Conservation (phyloP, 2,329 filamentous ascomycete species). For the Alternaria longipes region DNA sequence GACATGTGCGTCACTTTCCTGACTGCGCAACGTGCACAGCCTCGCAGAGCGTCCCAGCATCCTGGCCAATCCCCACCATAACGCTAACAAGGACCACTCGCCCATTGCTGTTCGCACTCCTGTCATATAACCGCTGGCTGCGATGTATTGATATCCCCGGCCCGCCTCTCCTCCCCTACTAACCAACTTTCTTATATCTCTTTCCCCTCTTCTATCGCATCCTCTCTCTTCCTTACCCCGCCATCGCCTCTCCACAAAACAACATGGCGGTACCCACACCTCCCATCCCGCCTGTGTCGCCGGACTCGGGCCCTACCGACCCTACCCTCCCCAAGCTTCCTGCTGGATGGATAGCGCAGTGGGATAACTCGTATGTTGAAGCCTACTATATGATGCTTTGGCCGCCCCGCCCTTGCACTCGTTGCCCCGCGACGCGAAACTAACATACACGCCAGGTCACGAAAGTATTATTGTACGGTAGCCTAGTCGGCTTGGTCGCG, state of each 20-base stretch:
- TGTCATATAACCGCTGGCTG: slow-evolving; percentile 34
- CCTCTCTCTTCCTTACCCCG: slow-evolving; percentile 7
- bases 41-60: slow-evolving; percentile 15
- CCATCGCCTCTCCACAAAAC: slow-evolving; percentile 14
- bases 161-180: not conserved
- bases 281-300: slow-evolving; percentile 48
- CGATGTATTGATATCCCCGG: slow-evolving; percentile 15
- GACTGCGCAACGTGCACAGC: slow-evolving; percentile 22
- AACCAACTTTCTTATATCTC: not conserved
- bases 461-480: slow-evolving; percentile 53
- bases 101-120: slow-evolving; percentile 26
- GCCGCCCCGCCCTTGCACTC: slow-evolving; percentile 26
- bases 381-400: no score
- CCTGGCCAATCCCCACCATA: slow-evolving; percentile 25
- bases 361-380: slow-evolving; percentile 49
- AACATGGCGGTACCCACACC: slow-evolving; percentile 49
- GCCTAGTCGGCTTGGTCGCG: not conserved
- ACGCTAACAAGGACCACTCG: slow-evolving; percentile 32
- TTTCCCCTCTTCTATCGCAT: not conserved
- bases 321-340: slow-evolving; percentile 50
- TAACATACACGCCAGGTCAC: slow-evolving; percentile 42
- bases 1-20: slow-evolving; percentile 18
- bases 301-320: slow-evolving; percentile 52
- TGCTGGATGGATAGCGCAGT: slow-evolving; percentile 53
- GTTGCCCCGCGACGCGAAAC: slow-evolving; percentile 30